Evolutionary conservation across 2,329 filamentous ascomycete species (phyloP).

Genomic region (Pezicula rhizophila): DNA sequence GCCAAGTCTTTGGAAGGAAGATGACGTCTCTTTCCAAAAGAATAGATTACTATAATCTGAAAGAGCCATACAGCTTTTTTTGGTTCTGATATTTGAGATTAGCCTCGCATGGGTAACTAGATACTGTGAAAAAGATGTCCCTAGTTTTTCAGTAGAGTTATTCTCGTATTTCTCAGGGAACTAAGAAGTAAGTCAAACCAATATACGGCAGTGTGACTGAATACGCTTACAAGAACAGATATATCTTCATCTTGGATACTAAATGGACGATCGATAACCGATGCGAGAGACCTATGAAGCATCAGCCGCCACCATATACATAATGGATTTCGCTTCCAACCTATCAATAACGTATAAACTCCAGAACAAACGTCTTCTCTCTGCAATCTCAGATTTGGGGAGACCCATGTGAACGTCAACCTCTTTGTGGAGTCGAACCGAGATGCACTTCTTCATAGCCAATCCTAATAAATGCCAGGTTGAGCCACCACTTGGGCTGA

Average conservation of each 20-base stretch:
- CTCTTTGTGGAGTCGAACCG: neutral
- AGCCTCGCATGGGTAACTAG: neutral
- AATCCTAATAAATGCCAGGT: neutral
- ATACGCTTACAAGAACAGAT: neutral
- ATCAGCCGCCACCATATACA: neutral
- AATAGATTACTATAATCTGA: neutral
- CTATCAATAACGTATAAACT: neutral
- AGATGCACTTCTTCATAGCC: neutral
- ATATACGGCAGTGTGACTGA: neutral
- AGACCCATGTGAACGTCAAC: neutral
- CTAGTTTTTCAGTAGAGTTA: neutral
- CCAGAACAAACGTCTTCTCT: neutral
- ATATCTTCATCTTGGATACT: neutral
- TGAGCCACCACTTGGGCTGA: neutral
- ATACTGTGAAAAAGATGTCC: neutral
- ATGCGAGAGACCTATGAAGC: neutral
- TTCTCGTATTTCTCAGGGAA: neutral
- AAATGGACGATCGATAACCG: neutral
- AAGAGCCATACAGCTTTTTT: neutral
- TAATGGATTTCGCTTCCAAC: neutral
- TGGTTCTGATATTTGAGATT: neutral
- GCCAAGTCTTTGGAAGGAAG: neutral
- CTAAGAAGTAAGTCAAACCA: neutral
- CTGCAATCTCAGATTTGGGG: neutral
- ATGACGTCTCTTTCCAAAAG: neutral